Base-by-base conservation (phyloP, 176 grass and related monocot species). In the Tillandsia fasciculata region DNA sequence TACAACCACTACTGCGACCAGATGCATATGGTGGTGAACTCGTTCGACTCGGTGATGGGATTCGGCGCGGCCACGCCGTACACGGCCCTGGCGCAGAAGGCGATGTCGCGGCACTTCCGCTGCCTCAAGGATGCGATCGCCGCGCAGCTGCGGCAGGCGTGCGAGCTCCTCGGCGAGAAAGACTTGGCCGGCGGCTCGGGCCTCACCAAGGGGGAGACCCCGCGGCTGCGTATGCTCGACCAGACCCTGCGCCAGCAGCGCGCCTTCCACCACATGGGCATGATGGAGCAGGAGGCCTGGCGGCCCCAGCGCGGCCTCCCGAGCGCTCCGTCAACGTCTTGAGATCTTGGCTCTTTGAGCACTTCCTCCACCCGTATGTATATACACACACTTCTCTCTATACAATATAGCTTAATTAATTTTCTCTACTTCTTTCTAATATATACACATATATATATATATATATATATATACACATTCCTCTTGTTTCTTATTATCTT, bases 21-120 rank as follows among this genome's bases (percentile, higher is more conserved):
- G 75, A 99, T 99, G 95, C 95, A 99, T 81, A 99, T 99, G 95
- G 95, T 99, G 84, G 95, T 99, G 82, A 99, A 99, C 74, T 99
- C 91, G 75, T 99, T 94, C 72, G 95, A 99, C 87, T 93, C 95
- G 58, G 90, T 99, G 70, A 99, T 99, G 95, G 95, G 95, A 0
- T 94, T 86, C 64, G 95, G 90, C 5, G 87, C 95, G 14, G 90
- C 95, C 58, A 99, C 95, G 9, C 95, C 90, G 53, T 99, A 99
- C 90, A 99, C 95, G 53, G 84, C 95, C 49, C 80, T 94, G 70
- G 95, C 95, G 48, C 95, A 94, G 84, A 99, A 94, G 82, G 95
- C 95, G 49, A 99, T 99, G 95, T 99, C 95, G 63, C 84, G 95
- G 65, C 95, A 99, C 80, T 99, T 99, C 77, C 90, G 95, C 20